Evolutionary conservation across 495 filamentous ascomycete genomes (phyloP).

Genomic region (Neurospora pannonica): DNA sequence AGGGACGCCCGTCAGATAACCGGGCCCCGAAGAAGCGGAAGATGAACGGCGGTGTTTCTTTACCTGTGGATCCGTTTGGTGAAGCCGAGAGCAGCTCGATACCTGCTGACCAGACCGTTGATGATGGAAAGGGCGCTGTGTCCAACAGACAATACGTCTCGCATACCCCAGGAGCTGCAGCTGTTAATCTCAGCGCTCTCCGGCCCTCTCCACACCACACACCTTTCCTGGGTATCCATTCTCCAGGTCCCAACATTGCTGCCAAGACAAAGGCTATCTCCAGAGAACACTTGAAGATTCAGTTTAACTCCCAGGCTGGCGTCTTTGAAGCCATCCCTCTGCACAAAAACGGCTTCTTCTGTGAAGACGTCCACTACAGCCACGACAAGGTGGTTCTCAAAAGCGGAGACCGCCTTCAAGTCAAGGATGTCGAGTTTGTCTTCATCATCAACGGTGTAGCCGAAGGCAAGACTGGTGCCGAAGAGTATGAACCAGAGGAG

Average conservation of each 20-base stretch:
- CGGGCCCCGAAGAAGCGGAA: conserved; percentile 32
- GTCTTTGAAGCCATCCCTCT: conserved; percentile 72
- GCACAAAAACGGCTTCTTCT: conserved; percentile 79
- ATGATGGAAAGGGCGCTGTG: conserved; percentile 22
- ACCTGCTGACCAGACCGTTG: conserved; percentile 7
- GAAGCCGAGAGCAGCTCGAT: conserved; percentile 9
- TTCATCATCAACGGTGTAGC: conserved; percentile 69
- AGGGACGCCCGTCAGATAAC: not conserved
- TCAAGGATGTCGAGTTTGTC: conserved; percentile 64
- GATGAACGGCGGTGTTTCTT: conserved; percentile 7
- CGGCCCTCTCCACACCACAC: conserved; percentile 53
- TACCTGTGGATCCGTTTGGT: not conserved
- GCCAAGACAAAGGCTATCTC: conserved; percentile 68
- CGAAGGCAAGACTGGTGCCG: conserved; percentile 57
- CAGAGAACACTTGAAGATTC: conserved; percentile 72
- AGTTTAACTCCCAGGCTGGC: conserved; percentile 64
- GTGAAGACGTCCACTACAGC: conserved; percentile 61
- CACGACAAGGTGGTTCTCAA: conserved; percentile 56
- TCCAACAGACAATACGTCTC: conserved; percentile 41
- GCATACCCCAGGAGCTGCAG: conserved; percentile 37
- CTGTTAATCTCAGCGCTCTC: conserved; percentile 41
- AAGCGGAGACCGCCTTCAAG: conserved; percentile 66
- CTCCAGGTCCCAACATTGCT: conserved; percentile 48
- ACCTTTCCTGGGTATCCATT: conserved; percentile 74
- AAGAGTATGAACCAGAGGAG: conserved; percentile 36